A percentile compares a stretch with the other conserved stretches of the same genome.
Conservation (phyloP, 2,329 filamentous ascomycete genomes). For the Lasiodiplodia sp. region DNA sequence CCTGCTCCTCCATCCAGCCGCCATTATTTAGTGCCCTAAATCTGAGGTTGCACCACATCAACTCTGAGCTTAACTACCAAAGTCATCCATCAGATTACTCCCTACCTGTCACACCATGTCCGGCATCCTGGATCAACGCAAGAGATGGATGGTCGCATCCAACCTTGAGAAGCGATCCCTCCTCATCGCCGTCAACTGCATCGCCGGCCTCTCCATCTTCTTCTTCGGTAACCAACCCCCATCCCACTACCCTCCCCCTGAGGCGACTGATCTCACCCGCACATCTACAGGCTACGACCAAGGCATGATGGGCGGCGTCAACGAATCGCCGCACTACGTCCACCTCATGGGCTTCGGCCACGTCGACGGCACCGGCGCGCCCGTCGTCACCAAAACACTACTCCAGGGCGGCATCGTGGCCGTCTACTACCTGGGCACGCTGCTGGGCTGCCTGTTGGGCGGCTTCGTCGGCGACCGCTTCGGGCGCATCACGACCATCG, state of each 20-base stretch:
- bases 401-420: conserved; percentile 44
- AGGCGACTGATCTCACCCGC: too few species aligned
- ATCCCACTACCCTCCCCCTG: too few species aligned
- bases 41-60: too few species aligned
- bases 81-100: too few species aligned
- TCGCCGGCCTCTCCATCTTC: conserved; percentile 41
- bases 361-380: conserved; percentile 36
- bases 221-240: conserved; percentile 34
- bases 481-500: background rate
- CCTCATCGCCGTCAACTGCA: conserved; percentile 42
- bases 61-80: too few species aligned
- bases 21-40: too few species aligned
- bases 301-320: conserved; percentile 45
- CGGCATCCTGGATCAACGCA: too few species aligned
- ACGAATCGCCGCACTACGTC: conserved; percentile 42
- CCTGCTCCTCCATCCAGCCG: too few species aligned
- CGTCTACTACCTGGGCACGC: conserved; percentile 42
- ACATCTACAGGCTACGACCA: conserved; percentile 39
- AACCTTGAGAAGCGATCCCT: conserved; percentile 40
- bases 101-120: too few species aligned
- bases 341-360: conserved; percentile 42
- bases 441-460: conserved; percentile 38
- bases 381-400: conserved; percentile 37
- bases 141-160: conserved; percentile 25
- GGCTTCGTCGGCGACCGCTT: conserved; percentile 33